These are phyloP conservation scores for Austroboletus novae-zelandiae DNA, from an alignment of 1,284 basidiomycete species.

Conservation along the genomic window DNA sequence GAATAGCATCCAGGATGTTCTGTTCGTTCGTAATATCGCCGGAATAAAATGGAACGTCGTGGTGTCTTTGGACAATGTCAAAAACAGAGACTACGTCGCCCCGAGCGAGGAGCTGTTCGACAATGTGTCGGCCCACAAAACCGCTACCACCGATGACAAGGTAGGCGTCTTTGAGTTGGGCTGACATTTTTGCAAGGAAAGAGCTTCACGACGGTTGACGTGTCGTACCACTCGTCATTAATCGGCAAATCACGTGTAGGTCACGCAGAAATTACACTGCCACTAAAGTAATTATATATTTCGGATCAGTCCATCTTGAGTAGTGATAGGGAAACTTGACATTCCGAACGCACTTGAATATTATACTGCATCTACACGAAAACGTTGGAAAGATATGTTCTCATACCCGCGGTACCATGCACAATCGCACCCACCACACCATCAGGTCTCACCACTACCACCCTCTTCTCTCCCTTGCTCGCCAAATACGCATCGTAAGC, in stretches of 20 bases:
- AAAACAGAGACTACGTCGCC: conserved; percentile 83
- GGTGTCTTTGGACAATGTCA: conserved; percentile 87
- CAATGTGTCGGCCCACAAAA: conserved; percentile 89
- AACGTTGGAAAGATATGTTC: conserved; percentile 27
- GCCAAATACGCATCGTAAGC: conserved; percentile 23
- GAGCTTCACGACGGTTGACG: no score
- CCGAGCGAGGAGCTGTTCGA: conserved; percentile 75
- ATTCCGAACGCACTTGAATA: no score
- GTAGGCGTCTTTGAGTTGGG: conserved; percentile 52
- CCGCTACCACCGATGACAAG: conserved; percentile 91
- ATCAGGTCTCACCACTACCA: conserved; percentile 37
- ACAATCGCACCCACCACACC: conserved; percentile 37
- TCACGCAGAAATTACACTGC: no score
- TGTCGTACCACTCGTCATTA: no score
- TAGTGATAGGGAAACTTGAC: no score
- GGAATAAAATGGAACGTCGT: conserved; percentile 82
- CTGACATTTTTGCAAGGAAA: conserved; percentile 19
- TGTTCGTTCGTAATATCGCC: conserved; percentile 83
- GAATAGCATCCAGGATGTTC: conserved; percentile 68
- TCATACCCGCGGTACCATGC: conserved; percentile 26
- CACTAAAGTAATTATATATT: no score
- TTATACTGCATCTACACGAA: conserved; percentile 6
- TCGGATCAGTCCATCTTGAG: no score
- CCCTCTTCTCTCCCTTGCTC: conserved; percentile 10
- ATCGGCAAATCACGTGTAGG: no score